A percentile compares a stretch with the other conserved stretches of the same genome.
These are phyloP conservation scores for Calonectria pteridis DNA, from an alignment of 2,329 filamentous ascomycete species.

Conservation along the genomic window DNA sequence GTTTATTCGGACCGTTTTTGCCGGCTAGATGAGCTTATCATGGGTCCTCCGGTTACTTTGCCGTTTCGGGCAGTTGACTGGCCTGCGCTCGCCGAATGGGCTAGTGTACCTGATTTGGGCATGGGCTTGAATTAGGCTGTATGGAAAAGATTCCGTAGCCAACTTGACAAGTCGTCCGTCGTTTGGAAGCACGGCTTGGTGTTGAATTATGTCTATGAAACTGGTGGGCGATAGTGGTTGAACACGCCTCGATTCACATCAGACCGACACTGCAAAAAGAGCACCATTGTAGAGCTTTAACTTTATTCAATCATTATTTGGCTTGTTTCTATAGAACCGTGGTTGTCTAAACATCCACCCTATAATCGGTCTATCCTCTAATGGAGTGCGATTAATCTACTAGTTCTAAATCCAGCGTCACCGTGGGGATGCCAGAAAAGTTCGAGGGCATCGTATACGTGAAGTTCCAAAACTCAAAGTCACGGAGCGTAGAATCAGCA, in stretches of 20 bases:
- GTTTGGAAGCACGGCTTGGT: neutral
- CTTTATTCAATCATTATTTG: neutral
- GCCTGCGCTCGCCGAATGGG: neutral
- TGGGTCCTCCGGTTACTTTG: neutral
- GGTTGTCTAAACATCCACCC: neutral
- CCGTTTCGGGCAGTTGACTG: neutral
- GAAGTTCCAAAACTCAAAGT: slow-evolving; percentile 63
- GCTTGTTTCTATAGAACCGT: neutral
- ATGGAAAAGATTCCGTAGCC: neutral
- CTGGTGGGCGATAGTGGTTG: neutral
- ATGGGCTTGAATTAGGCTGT: neutral
- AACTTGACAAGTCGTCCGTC: neutral
- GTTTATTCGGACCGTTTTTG: slow-evolving; percentile 9
- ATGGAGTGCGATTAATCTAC: neutral
- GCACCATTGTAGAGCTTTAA: neutral
- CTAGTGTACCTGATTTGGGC: neutral
- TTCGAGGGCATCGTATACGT: slow-evolving; percentile 54
- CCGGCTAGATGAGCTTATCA: neutral
- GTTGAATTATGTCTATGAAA: neutral
- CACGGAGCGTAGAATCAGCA: slow-evolving; percentile 43
- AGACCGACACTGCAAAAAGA: no score
- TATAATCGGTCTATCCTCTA: neutral
- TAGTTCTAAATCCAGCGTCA: neutral
- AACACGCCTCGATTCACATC: no score
- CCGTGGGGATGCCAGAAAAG: neutral